These are phyloP conservation scores for Teratosphaeria destructans DNA, from an alignment of 2,329 filamentous ascomycete species.

Conservation along the genomic window DNA sequence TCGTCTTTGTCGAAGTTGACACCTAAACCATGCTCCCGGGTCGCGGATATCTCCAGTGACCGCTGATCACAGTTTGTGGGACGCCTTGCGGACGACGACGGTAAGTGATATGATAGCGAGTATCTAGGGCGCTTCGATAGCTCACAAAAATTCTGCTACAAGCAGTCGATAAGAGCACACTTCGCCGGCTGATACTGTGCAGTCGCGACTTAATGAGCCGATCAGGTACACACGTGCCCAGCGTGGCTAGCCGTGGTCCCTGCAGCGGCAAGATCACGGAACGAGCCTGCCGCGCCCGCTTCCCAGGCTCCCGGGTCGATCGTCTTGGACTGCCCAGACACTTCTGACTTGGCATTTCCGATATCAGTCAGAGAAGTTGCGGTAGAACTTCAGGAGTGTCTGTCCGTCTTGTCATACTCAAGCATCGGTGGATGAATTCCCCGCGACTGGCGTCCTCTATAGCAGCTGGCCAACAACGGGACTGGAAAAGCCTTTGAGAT, in stretches of 20 bases:
- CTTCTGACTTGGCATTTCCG: neutral
- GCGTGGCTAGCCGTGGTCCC: neutral
- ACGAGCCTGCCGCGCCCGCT: neutral
- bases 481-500: too few relatives aligned
- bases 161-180: neutral
- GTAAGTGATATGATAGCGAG: too few relatives aligned
- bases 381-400: too few relatives aligned
- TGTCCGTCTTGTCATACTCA: neutral
- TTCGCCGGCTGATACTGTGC: neutral
- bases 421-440: neutral
- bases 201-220: neutral
- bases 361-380: too few relatives aligned
- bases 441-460: too few relatives aligned
- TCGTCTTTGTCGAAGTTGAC: neutral
- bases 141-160: neutral
- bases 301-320: neutral
- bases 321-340: neutral
- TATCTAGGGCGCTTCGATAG: too few relatives aligned
- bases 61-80: too few relatives aligned
- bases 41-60: too few relatives aligned
- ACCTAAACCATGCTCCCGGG: neutral
- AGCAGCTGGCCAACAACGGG: too few relatives aligned
- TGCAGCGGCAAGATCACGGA: neutral
- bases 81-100: too few relatives aligned
- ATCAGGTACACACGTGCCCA: neutral